A percentile compares a stretch with the other conserved stretches of the same genome.
Conservation (phyloP, 805 yeast genomes). For the Candida montana region DNA sequence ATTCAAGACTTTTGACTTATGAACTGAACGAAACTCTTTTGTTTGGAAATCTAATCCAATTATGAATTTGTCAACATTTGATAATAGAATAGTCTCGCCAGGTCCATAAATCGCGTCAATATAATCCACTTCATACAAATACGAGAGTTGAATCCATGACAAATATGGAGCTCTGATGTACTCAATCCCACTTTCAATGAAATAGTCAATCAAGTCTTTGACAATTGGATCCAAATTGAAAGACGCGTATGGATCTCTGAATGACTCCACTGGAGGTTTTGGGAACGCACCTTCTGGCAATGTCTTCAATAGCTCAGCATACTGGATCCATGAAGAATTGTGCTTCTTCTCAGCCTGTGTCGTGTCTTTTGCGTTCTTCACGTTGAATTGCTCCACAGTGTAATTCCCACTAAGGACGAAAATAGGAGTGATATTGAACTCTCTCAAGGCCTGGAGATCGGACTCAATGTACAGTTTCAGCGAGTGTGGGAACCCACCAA, state of each 20-base stretch:
- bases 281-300: constrained; percentile 18
- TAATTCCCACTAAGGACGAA: constrained; percentile 72
- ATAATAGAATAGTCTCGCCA: constrained; percentile 64
- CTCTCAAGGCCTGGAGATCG: constrained; percentile 57
- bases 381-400: constrained; percentile 30
- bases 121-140: constrained; percentile 47
- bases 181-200: constrained; percentile 51
- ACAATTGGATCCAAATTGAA: constrained; percentile 45
- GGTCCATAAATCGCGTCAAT: constrained; percentile 83
- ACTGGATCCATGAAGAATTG: constrained; percentile 41
- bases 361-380: constrained; percentile 33
- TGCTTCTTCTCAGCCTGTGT: constrained; percentile 32
- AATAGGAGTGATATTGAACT: constrained; percentile 65
- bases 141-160: constrained; percentile 75
- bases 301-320: constrained; percentile 11
- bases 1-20: constrained; percentile 47
- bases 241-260: constrained; percentile 46
- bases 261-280: constrained; percentile 37
- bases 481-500: constrained; percentile 76
- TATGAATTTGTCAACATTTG: constrained; percentile 64
- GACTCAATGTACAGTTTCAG: constrained; percentile 49
- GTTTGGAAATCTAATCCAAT: constrained; percentile 62
- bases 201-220: constrained; percentile 50
- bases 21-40: constrained; percentile 63
- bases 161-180: constrained; percentile 79